These are phyloP conservation scores for Neonectria hederae DNA, from an alignment of 2,329 filamentous ascomycete genomes.

Conservation along the genomic window DNA sequence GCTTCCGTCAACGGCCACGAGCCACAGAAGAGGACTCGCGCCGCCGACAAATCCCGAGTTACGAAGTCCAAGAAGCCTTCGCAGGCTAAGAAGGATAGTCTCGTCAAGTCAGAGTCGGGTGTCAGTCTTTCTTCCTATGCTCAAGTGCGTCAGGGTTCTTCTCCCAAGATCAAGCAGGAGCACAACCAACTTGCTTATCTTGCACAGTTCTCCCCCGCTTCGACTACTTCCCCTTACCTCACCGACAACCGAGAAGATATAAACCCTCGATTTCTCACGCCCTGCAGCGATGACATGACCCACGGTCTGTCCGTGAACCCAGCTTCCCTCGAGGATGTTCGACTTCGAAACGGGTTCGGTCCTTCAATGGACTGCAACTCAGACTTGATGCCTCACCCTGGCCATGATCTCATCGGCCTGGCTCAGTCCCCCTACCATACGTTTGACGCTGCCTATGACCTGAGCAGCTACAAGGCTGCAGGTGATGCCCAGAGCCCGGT, in stretches of 20 bases:
- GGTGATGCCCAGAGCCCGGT: slow-evolving; percentile 43
- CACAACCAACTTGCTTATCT: slow-evolving; percentile 43
- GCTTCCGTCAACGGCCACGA: slow-evolving; percentile 58
- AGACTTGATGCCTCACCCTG: slow-evolving; percentile 43
- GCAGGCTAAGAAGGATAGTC: slow-evolving; percentile 47
- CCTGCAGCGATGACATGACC: slow-evolving; percentile 62
- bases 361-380: slow-evolving; percentile 39
- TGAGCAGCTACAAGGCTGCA: slow-evolving; percentile 48
- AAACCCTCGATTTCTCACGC: slow-evolving; percentile 59
- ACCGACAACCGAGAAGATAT: slow-evolving; percentile 49
- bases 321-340: slow-evolving; percentile 42
- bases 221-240: slow-evolving; percentile 50
- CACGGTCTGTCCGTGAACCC: slow-evolving; percentile 42
- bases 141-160: slow-evolving; percentile 39
- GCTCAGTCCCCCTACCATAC: slow-evolving; percentile 51
- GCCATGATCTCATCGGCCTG: slow-evolving; percentile 43
- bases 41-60: slow-evolving; percentile 54
- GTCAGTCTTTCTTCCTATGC: slow-evolving; percentile 43
- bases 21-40: slow-evolving; percentile 58
- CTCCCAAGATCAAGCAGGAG: slow-evolving; percentile 51
- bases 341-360: slow-evolving; percentile 41
- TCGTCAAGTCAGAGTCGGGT: slow-evolving; percentile 53
- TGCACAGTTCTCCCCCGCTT: slow-evolving; percentile 50
- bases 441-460: slow-evolving; percentile 53
- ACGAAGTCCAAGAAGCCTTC: slow-evolving; percentile 56